Evolutionary conservation across 78 protist genomes (phyloP), one percentile per base, ranked within the genome.

Genomic region (Carpediemonas membranifera): DNA sequence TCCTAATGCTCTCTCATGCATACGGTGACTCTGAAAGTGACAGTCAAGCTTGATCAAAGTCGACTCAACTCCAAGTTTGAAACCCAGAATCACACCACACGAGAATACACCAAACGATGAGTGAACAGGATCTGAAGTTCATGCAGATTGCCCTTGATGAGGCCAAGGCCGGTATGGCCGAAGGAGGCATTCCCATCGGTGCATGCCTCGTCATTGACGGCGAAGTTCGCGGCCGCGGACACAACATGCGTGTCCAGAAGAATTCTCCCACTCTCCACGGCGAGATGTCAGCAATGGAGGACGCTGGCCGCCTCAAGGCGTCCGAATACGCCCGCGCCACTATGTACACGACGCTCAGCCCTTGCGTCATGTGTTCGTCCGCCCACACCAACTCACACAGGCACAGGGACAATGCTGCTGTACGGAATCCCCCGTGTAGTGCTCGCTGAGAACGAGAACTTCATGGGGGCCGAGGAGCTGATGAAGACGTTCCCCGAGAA

Each of bases 141-240:
- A n/a, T n/a, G n/a, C n/a, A n/a, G n/a, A n/a, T n/a, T n/a, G n/a
- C n/a, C n/a, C n/a, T n/a, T n/a, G n/a, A n/a, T n/a, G n/a, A n/a
- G n/a, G n/a, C n/a, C n/a, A n/a, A n/a, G n/a, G n/a, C n/a, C n/a
- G n/a, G n/a, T n/a, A n/a, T n/a, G n/a, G n/a, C n/a, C n/a, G n/a
- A n/a, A n/a, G n/a, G n/a, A n/a, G 75, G 75, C 35, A 65, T 65
- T 34, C 75, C 75, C 28, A 71, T 71, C 65, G 75, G 75, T 18
- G 3, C 75, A 1, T 41, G 28, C 16, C 2, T 71, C 27, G 75
- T 71, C 33, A 1, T 16, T 21, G 52, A 59, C 9, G 57, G 57
- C 27, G 15, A 65, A 3, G 28, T 71, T 11, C 63, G 63, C 14
- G 75, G 75, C 39, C 11, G 54, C 2, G 75, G 75, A 24, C 75